Evolutionary conservation across 1,284 basidiomycete genomes (phyloP).

Genomic region (Ceraceosorus guamensis): DNA sequence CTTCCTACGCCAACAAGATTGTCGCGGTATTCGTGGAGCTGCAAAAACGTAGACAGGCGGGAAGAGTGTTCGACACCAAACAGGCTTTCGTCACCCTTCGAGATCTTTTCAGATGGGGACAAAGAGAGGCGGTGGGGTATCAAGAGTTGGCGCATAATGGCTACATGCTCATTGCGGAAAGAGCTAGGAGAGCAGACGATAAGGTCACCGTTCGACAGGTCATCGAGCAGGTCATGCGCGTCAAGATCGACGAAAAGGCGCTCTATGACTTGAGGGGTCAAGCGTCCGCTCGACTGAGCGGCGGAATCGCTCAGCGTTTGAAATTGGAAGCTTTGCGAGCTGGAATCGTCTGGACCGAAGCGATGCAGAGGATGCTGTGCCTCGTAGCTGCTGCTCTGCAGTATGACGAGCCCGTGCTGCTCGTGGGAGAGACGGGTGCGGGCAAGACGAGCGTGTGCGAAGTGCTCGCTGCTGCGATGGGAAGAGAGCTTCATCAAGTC

Average conservation of each 20-base stretch:
- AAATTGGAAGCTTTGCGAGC: slow-evolving; percentile 51
- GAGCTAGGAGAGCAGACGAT: slow-evolving; percentile 76
- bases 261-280: slow-evolving; percentile 53
- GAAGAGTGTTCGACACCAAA: slow-evolving; percentile 93
- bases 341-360: slow-evolving; percentile 75
- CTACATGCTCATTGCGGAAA: slow-evolving; percentile 94
- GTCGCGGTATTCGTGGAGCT: slow-evolving; percentile 88
- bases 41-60: slow-evolving; percentile 80
- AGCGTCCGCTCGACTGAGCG: slow-evolving; percentile 22
- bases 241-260: slow-evolving; percentile 62
- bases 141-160: slow-evolving; percentile 92
- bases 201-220: slow-evolving; percentile 83
- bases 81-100: slow-evolving; percentile 93
- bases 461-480: slow-evolving; percentile 66
- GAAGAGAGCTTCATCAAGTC: slow-evolving; percentile 64
- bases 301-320: slow-evolving; percentile 15
- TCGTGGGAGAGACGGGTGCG: slow-evolving; percentile 97
- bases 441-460: slow-evolving; percentile 98
- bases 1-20: slow-evolving; percentile 74
- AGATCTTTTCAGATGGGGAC: slow-evolving; percentile 96
- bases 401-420: slow-evolving; percentile 86
- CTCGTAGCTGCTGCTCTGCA: slow-evolving; percentile 74
- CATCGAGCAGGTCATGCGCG: slow-evolving; percentile 82
- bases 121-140: slow-evolving; percentile 71
- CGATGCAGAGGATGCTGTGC: slow-evolving; percentile 83